Conservation (phyloP, 768 basidiomycete species). For the Termitomyces sp. region DNA sequence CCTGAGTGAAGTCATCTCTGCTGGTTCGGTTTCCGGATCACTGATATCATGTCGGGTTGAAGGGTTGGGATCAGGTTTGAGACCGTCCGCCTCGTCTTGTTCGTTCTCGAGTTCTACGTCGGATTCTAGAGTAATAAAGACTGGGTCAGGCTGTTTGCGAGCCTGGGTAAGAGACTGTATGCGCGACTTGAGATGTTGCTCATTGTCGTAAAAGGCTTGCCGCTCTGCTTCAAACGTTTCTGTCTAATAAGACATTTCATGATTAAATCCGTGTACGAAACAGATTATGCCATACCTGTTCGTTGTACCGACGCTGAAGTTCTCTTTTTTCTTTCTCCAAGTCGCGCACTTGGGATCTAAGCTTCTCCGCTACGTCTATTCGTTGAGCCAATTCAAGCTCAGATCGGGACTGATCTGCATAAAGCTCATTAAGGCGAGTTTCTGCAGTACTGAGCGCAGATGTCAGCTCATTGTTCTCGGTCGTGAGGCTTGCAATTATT, state of each 20-base stretch:
- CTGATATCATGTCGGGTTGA: conserved; percentile 41
- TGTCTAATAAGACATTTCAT: conserved; percentile 42
- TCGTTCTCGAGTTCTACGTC: conserved; percentile 37
- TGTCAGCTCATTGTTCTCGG: conserved; percentile 60
- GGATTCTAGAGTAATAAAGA: conserved; percentile 28
- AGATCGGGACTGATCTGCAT: conserved; percentile 74
- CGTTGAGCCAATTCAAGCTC: conserved; percentile 79
- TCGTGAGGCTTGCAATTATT: conserved; percentile 49
- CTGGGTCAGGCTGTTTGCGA: conserved; percentile 46
- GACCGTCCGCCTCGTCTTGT: conserved; percentile 22
- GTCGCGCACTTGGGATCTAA: conserved; percentile 75
- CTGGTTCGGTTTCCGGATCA: conserved; percentile 71
- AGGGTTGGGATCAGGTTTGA: conserved; percentile 12
- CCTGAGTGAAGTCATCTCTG: conserved; percentile 79
- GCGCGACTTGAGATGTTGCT: conserved; percentile 88
- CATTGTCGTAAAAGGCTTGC: conserved; percentile 88
- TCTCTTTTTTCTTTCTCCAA: conserved; percentile 89
- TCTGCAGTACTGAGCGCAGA: conserved; percentile 67
- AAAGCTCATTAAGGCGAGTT: conserved; percentile 69
- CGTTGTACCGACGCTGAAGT: conserved; percentile 75
- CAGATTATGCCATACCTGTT: conserved; percentile 52
- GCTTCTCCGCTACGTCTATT: conserved; percentile 78
- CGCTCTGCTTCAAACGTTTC: conserved; percentile 88
- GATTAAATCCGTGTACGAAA: background rate
- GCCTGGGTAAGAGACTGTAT: conserved; percentile 74